Percentiles rank a stretch among this genome's conserved stretches.
Evolutionary conservation across 2,329 filamentous ascomycete genomes (phyloP).

Genomic region (Aureobasidium sp.): DNA sequence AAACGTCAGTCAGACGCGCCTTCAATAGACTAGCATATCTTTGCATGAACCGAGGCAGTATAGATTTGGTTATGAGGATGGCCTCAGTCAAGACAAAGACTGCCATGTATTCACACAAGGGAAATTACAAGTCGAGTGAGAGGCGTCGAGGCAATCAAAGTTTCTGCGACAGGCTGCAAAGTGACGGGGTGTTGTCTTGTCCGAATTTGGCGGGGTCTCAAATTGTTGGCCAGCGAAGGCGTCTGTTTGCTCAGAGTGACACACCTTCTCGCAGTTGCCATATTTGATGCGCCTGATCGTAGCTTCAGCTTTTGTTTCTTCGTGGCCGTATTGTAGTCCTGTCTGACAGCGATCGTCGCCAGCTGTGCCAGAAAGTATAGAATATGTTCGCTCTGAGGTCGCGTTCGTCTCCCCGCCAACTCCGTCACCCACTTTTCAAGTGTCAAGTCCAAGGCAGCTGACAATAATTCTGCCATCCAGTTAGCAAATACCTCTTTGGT

Average conservation of each 20-base stretch:
- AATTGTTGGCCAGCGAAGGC: constrained; percentile 5
- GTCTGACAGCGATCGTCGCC: not conserved
- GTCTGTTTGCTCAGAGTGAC: not conserved
- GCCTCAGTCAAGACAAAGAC: not conserved
- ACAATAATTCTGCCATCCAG: not conserved
- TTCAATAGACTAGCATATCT: not conserved
- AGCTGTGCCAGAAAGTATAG: constrained; percentile 1
- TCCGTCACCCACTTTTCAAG: constrained; percentile 11
- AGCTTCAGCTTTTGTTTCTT: not conserved
- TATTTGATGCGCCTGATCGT: constrained; percentile 6
- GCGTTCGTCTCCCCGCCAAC: constrained; percentile 18
- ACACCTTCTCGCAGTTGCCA: not conserved
- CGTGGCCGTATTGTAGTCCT: not conserved
- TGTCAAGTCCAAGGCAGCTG: not conserved
- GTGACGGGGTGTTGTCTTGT: not conserved
- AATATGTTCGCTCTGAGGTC: constrained; percentile 17
- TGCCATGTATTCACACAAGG: not conserved
- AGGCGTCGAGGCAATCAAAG: constrained; percentile 2
- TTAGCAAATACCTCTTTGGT: constrained; percentile 74
- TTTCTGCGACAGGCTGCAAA: not conserved
- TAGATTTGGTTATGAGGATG: not conserved
- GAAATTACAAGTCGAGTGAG: not conserved
- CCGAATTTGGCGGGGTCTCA: constrained; percentile 2
- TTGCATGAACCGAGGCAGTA: not conserved
- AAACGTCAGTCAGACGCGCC: not conserved